These are phyloP conservation scores for Inga leiocalycina DNA, from an alignment of 306 rosid genomes.

Conservation along the genomic window DNA sequence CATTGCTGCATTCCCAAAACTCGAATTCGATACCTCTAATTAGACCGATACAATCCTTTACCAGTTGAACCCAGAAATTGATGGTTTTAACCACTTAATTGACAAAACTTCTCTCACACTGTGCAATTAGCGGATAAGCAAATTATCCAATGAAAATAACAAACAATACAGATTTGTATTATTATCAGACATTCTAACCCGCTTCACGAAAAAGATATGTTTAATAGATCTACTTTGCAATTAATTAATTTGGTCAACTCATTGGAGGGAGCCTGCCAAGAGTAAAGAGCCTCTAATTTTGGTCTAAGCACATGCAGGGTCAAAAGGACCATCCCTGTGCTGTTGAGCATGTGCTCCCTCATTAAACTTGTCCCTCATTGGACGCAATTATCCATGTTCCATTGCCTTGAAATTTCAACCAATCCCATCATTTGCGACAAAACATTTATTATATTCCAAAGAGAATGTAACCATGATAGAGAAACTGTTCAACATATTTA, in stretches of 20 bases:
- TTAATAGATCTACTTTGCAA: not conserved
- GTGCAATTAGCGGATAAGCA: not conserved
- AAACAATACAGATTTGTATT: not conserved
- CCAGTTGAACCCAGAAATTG: too few species aligned
- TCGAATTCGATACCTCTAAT: too few species aligned
- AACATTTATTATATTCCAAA: not conserved
- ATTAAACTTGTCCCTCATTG: conserved; percentile 30
- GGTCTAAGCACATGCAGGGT: conserved; percentile 38
- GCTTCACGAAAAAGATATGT: not conserved
- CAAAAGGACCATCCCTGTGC: conserved; percentile 36
- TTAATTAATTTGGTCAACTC: not conserved
- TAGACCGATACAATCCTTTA: too few species aligned
- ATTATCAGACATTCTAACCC: not conserved
- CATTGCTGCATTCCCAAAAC: too few species aligned
- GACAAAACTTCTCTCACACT: too few species aligned
- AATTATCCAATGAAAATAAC: not conserved
- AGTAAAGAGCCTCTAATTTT: not conserved
- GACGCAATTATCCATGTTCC: not conserved
- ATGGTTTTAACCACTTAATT: too few species aligned
- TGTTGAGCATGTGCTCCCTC: conserved; percentile 38
- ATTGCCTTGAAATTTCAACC: not conserved
- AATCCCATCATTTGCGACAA: conserved; percentile 16
- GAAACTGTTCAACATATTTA: conserved; percentile 24
- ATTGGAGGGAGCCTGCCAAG: not conserved
- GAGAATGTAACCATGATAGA: not conserved